Percentiles rank a stretch among this genome's conserved stretches.
Evolutionary conservation across 768 basidiomycete species (phyloP).

Genomic region (Lentinus tigrinus): DNA sequence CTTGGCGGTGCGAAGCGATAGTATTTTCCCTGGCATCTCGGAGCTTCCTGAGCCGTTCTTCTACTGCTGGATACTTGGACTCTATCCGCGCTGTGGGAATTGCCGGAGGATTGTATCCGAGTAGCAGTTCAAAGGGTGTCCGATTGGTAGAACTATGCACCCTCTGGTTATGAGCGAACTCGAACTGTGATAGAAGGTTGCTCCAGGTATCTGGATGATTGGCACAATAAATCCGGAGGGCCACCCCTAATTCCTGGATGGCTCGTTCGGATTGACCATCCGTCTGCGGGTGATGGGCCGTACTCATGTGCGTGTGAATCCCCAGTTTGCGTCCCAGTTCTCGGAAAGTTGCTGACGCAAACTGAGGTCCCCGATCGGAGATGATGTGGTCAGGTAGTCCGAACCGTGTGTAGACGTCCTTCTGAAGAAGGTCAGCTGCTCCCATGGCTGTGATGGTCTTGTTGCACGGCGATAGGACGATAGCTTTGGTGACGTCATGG

Average conservation of each 20-base stretch:
- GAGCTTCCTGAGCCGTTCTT: background rate
- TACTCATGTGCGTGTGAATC: constrained; percentile 33
- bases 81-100: background rate
- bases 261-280: constrained; percentile 41
- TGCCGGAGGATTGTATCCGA: constrained; percentile 18
- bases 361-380: background rate
- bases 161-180: background rate
- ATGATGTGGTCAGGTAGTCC: constrained; percentile 1
- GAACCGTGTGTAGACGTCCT: constrained; percentile 13
- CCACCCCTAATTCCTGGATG: constrained; percentile 41
- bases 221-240: constrained; percentile 32
- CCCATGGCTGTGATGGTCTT: constrained; percentile 16
- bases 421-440: constrained; percentile 11
- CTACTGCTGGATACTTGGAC: background rate
- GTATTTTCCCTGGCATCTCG: background rate
- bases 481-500: constrained; percentile 3
- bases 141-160: constrained; percentile 25
- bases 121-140: constrained; percentile 31
- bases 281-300: constrained; percentile 44
- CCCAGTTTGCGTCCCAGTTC: constrained; percentile 29
- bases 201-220: constrained; percentile 36
- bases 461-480: constrained; percentile 25
- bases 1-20: background rate
- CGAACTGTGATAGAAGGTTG: background rate
- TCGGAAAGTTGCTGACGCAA: constrained; percentile 29